Conservation (phyloP, 768 basidiomycete genomes). For the Russula compacta region DNA sequence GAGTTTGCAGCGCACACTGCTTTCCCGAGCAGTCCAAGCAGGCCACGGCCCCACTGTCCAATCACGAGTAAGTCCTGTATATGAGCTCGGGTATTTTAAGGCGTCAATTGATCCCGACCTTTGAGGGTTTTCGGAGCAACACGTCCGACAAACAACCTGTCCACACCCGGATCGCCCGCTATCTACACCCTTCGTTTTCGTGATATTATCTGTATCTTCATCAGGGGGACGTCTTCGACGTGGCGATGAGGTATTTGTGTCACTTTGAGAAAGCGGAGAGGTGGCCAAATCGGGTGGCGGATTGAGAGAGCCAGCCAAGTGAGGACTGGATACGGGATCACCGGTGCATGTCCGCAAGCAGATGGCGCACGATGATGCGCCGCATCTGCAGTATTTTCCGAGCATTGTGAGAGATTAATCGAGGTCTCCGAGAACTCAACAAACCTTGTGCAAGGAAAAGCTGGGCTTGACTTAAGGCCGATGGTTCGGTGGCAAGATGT, state of each 20-base stretch:
- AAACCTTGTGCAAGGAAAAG: conserved; percentile 8
- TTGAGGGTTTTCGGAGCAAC: conserved; percentile 35
- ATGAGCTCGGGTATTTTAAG: neutral
- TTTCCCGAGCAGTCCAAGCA: conserved; percentile 14
- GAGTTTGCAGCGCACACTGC: neutral
- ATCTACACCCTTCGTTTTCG: neutral
- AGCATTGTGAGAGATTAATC: neutral
- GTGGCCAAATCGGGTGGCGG: conserved; percentile 26
- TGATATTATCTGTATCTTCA: neutral
- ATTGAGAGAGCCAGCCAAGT: conserved; percentile 26
- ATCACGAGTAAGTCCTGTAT: neutral
- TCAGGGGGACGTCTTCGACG: conserved; percentile 10
- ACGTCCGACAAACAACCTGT: conserved; percentile 35
- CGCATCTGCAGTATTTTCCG: conserved; percentile 27
- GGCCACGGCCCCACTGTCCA: neutral
- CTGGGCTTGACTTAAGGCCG: conserved; percentile 7
- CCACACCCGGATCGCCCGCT: conserved; percentile 30
- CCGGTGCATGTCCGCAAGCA: conserved; percentile 39
- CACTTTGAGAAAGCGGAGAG: conserved; percentile 26
- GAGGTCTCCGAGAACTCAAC: neutral
- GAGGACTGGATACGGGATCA: conserved; percentile 26
- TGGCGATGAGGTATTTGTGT: neutral
- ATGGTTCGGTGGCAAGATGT: conserved; percentile 6
- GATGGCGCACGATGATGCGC: conserved; percentile 33
- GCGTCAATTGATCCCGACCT: conserved; percentile 27